Evolutionary conservation across 345 rosid genomes (phyloP), one percentile per base, ranked within the genome.

Genomic region (Populus davidiana): DNA sequence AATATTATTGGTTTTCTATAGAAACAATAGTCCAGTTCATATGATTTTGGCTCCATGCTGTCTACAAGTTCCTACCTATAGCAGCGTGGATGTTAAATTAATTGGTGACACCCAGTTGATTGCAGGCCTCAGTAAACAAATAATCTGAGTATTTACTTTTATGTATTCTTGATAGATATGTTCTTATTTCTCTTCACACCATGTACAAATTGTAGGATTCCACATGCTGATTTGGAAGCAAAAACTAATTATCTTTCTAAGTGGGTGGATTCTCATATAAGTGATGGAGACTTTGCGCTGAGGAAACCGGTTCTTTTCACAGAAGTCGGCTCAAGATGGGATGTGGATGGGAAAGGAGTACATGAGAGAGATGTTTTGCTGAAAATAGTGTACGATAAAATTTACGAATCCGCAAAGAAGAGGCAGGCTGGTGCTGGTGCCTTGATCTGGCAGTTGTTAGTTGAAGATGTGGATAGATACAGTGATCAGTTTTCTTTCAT

Each of bases 261-360:
- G 7, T 81, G 88, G 88, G 63, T 85, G 62, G 84, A 85, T 52
- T 81, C 88, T 74, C 88, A 83, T 67, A 38, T 86, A 73, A 75
- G 41, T 14, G 88, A 83, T 35, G 85, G 88, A 23, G 76, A 83
- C 11, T 1, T n/a, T 5, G 70, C 71, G 70, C 67, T 86, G 75
- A 76, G 75, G 75, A 86, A 86, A 72, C 88, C 88, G 9, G 81
- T 86, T 43, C 81, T 86, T 49, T 83, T 83, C 43, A 83, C 88
- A 12, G 88, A 86, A 81, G 80, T 86, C 67, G 86, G 88, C 49
- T 86, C 82, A 20, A 44, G 73, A 13, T 23, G 77, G 81, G 78
- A 66, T 66, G 67, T 14, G 44, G 81, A 23, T 67, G 70, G 71
- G 70, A 44, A 74, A 18, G 83, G 79, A 52, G 14, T 27, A 16